Evolutionary conservation across 768 basidiomycete genomes (phyloP), one percentile per base, ranked within the genome.

Genomic region (Collybia sordida): DNA sequence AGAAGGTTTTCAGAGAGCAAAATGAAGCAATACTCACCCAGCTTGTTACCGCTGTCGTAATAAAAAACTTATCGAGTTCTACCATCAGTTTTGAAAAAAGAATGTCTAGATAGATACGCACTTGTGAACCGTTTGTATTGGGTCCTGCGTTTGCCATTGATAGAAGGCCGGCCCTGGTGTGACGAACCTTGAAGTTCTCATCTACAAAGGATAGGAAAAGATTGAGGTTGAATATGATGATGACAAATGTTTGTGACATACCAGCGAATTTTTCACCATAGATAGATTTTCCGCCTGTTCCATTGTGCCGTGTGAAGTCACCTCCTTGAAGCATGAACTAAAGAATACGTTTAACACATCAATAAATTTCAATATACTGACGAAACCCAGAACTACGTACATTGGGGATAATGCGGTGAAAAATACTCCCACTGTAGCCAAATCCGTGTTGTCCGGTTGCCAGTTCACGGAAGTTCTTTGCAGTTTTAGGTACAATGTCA

Each of bases 81-180:
- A 12, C 14, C 9, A 14, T 12, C 11, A 31, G 2, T 9, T n/a
- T 7, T 21, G 23, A 45, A 24, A 40, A 11, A 19, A 24, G 8
- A 12, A 39, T 3, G 19, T n/a, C n/a, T n/a, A n/a, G n/a, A 2
- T 8, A 12, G 19, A 22, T 1, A 56, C 72, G 47, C 45, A 83
- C 80, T 66, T 90, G 90, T 12, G 88, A 91, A 28, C 91, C 88
- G 51, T 90, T 90, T 34, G 88, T 90, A 69, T 88, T 80, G 1
- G 73, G 73, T 43, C 93, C 92, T 28, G 92, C 90, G 58, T 90
- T 97, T 34, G 95, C 95, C 89, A 91, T 90, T 36, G 86, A 88
- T 54, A 92, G 77, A 18, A 89, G 68, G 60, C 80, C 85, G 7
- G 83, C 80, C 60, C 78, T 80, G 57, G 69, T 66, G 65, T 91